Percentiles rank a stretch among this genome's conserved stretches.
Conservation (phyloP, 331 rosid species). For the Pyracantha coccinea region DNA sequence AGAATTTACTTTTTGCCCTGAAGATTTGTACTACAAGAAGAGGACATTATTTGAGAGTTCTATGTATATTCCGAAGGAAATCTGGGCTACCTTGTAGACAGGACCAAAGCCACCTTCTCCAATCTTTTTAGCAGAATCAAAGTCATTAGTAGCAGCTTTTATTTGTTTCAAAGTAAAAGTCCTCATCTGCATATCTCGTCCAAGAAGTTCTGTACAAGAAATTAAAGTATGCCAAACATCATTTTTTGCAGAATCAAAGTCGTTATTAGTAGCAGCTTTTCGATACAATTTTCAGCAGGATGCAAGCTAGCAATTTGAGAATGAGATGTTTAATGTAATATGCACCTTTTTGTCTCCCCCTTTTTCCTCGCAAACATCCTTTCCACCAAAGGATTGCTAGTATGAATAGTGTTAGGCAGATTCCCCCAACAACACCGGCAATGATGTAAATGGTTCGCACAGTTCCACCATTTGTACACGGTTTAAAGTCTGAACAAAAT, state of each 20-base stretch:
- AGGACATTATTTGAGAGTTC: neutral
- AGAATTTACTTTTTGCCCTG: neutral
- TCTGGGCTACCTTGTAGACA: conserved; percentile 46
- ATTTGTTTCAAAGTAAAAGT: conserved; percentile 59
- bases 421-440: conserved; percentile 36
- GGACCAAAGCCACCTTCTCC: conserved; percentile 97
- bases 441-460: conserved; percentile 13
- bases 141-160: conserved; percentile 56
- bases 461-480: conserved; percentile 32
- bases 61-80: neutral
- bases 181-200: conserved; percentile 33
- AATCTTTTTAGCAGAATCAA: conserved; percentile 48
- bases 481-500: conserved; percentile 37
- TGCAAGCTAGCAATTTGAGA: no score
- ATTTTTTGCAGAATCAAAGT: conserved; percentile 49
- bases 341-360: conserved; percentile 27
- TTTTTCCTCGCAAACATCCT: conserved; percentile 26
- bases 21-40: neutral
- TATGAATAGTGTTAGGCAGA: conserved; percentile 25
- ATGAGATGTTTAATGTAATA: neutral
- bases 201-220: conserved; percentile 18
- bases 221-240: conserved; percentile 18
- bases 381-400: conserved; percentile 57
- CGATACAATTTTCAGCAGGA: no score
- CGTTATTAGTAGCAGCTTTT: conserved; percentile 55